These are phyloP conservation scores for Talaromyces rugulosus DNA, from an alignment of 2,329 filamentous ascomycete species.

Conservation along the genomic window DNA sequence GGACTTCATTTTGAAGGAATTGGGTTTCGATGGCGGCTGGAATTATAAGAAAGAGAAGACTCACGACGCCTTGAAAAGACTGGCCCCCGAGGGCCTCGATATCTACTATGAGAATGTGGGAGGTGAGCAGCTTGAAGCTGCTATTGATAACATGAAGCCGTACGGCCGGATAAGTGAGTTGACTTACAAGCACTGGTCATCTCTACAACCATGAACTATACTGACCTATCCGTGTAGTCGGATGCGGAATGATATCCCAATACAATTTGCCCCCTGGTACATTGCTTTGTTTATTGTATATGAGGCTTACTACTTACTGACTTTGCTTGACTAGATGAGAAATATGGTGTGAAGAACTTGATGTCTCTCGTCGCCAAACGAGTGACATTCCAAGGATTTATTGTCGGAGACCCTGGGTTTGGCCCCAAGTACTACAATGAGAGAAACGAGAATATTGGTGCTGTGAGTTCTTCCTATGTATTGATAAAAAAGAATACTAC, in stretches of 20 bases:
- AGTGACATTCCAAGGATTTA: slow-evolving; percentile 67
- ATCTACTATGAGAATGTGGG: slow-evolving; percentile 82
- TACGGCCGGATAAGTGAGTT: slow-evolving; percentile 56
- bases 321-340: slow-evolving; percentile 37
- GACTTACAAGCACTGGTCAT: not conserved
- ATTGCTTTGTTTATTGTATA: not conserved
- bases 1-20: slow-evolving; percentile 65
- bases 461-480: not conserved
- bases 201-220: not conserved
- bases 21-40: slow-evolving; percentile 69
- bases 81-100: slow-evolving; percentile 76
- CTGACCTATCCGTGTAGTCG: slow-evolving; percentile 29
- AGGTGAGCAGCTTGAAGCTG: slow-evolving; percentile 68
- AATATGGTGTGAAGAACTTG: slow-evolving; percentile 64
- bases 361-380: slow-evolving; percentile 62
- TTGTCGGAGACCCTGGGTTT: slow-evolving; percentile 63
- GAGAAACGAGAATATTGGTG: slow-evolving; percentile 5
- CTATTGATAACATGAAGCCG: slow-evolving; percentile 59
- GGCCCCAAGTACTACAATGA: slow-evolving; percentile 56
- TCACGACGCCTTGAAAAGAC: slow-evolving; percentile 60
- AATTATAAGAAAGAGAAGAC: slow-evolving; percentile 85
- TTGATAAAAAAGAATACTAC: not conserved
- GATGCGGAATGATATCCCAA: slow-evolving; percentile 66
- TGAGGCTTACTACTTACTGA: not conserved
- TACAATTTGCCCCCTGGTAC: slow-evolving; percentile 58